Evolutionary conservation across 2,329 filamentous ascomycete genomes (phyloP), one percentile per base, ranked within the genome.

Genomic region (Exutisphaerella laricina): DNA sequence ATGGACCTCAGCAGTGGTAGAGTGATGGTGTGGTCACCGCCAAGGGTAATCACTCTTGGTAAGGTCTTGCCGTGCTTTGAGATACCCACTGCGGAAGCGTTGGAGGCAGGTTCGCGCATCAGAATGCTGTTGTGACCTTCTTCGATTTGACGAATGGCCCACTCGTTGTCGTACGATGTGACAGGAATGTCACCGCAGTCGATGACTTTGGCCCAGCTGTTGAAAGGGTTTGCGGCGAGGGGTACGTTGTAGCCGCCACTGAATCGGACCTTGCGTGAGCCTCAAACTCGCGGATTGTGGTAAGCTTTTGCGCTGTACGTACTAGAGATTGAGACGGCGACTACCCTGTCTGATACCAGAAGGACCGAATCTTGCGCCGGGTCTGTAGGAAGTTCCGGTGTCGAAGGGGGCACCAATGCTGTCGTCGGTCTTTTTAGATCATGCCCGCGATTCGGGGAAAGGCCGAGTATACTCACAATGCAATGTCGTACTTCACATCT

Each of bases 241-340:
- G 86, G 85, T 4, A 92, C 86, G 56, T 94, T 92, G 66, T 92
- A 94, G 4, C 87, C 87, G 56, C 87, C 87, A 62, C 85, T 90
- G 64, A 70, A 73, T 41, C 67, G 62, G 49, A 74, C 58, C 60
- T 67, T 74, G 44, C 67, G 68, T 72, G 68, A 71, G 69, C 69
- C 67, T 71, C 41, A 47, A 50, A 46, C 53, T 57, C 56, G 46
- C 54, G 6, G 6, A 23, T 50, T 55, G 42, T 31, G 45, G 53
- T 53, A 54, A 56, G 49, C 45, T 21, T 43, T 17, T 42, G 35
- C 30, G 7, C 13, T 36, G 35, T 52, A 75, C 81, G 58, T 81
- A 89, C 85, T 92, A 92, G 44, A 92, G 80, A 69, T 90, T 92
- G 53, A 92, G 77, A 54, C 86, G 78, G 59, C 86, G 81, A 60